Evolutionary conservation across 2,329 filamentous ascomycete species (phyloP).

Genomic region (Aplosporella prunicola): DNA sequence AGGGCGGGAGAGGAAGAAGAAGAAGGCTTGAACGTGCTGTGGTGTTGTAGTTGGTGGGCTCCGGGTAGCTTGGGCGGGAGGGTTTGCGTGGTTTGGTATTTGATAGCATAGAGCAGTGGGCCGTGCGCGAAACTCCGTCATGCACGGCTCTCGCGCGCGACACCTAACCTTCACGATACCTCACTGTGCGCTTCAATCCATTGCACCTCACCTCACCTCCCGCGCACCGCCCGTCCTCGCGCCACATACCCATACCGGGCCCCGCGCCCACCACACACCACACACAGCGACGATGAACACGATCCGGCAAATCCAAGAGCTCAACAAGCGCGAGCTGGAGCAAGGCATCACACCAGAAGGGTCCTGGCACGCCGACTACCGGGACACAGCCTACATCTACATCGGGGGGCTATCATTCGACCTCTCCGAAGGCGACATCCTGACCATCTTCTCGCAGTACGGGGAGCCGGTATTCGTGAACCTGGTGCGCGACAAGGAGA

Average conservation of each 20-base stretch:
- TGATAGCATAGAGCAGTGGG: too few species aligned
- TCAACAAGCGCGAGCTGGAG: constrained; percentile 92
- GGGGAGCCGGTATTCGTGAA: constrained; percentile 92
- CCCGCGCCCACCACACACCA: background rate
- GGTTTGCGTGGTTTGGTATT: too few species aligned
- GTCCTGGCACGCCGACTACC: constrained; percentile 96
- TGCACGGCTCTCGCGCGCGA: too few species aligned
- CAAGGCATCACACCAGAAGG: constrained; percentile 75
- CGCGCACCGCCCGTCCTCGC: too few species aligned
- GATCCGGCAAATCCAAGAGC: constrained; percentile 80
- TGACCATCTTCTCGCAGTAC: constrained; percentile 95
- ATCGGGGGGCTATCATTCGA: constrained; percentile 90
- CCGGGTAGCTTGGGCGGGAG: too few species aligned
- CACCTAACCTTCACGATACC: too few species aligned
- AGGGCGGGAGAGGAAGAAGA: background rate
- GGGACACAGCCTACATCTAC: constrained; percentile 93
- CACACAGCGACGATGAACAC: constrained; percentile 63
- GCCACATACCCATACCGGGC: too few species aligned
- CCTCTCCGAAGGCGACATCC: constrained; percentile 87
- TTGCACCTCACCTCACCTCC: background rate
- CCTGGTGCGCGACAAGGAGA: constrained; percentile 87
- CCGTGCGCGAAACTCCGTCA: too few species aligned
- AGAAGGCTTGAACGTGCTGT: background rate
- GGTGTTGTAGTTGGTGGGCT: too few species aligned
- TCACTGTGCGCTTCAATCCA: background rate